Evolutionary conservation across 176 grass and related monocot species (phyloP).

Genomic region (Triticum monococcum): DNA sequence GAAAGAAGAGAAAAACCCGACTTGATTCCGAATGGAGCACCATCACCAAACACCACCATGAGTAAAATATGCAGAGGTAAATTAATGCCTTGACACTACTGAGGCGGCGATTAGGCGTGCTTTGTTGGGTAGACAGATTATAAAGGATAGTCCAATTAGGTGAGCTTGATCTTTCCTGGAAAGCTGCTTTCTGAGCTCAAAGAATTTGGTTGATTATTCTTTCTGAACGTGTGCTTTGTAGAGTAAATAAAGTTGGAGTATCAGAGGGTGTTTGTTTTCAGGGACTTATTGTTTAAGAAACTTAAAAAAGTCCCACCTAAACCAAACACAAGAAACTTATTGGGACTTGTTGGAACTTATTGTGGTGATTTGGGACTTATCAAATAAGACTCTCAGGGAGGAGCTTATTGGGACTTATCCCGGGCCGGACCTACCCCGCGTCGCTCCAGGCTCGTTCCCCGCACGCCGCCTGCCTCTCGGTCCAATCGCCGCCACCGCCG

Average conservation of each 20-base stretch:
- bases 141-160: background rate
- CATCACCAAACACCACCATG: background rate
- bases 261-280: too few relatives aligned
- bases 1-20: background rate
- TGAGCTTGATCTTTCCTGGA: background rate
- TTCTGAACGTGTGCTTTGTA: background rate
- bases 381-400: too few relatives aligned
- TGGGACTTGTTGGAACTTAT: too few relatives aligned
- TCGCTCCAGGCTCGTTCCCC: too few relatives aligned
- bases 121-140: background rate
- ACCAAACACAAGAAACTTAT: too few relatives aligned
- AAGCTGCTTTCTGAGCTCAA: slow-evolving; percentile 12
- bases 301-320: too few relatives aligned
- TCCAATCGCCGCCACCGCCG: too few relatives aligned
- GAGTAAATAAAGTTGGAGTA: background rate
- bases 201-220: background rate
- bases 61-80: background rate
- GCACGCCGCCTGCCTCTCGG: too few relatives aligned
- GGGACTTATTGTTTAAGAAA: too few relatives aligned
- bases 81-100: background rate
- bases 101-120: background rate
- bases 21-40: background rate
- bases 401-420: too few relatives aligned
- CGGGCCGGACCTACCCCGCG: too few relatives aligned
- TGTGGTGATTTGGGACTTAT: too few relatives aligned